These are phyloP conservation scores for Mortierella sp. DNA, from an alignment of 371 early-diverging fungal species.

Conservation along the genomic window DNA sequence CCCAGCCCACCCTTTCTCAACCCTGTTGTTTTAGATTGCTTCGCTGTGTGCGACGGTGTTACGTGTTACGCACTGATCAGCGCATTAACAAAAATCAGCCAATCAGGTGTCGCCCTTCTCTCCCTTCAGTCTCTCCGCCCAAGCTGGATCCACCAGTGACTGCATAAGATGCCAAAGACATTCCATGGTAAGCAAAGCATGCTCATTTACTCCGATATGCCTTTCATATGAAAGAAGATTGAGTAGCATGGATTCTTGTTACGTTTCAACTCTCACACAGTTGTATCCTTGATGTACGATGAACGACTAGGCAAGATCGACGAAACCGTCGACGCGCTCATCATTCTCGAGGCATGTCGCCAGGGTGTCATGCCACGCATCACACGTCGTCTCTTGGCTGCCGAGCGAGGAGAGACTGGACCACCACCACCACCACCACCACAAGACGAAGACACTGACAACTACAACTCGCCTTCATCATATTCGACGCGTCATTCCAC, in stretches of 20 bases:
- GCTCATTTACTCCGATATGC: neutral
- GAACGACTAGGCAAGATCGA: slow-evolving; percentile 75
- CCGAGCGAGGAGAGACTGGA: slow-evolving; percentile 65
- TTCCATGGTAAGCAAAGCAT: neutral
- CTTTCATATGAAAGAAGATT: neutral
- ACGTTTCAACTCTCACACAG: neutral
- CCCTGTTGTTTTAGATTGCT: no score
- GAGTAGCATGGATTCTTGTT: neutral
- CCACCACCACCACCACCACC: neutral
- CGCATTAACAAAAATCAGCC: neutral
- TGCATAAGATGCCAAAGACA: neutral
- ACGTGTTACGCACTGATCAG: no score
- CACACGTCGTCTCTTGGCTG: slow-evolving; percentile 74
- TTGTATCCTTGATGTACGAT: neutral
- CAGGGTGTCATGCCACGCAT: slow-evolving; percentile 76
- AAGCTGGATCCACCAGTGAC: neutral
- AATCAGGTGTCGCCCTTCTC: neutral
- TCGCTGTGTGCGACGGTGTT: no score
- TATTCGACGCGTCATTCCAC: neutral
- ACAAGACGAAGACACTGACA: slow-evolving; percentile 44
- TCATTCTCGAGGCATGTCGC: slow-evolving; percentile 89
- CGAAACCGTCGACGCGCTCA: slow-evolving; percentile 85
- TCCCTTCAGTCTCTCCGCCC: neutral
- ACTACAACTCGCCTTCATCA: neutral
- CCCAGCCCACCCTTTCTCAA: no score